Evolutionary conservation across 257 asterid species (phyloP), one percentile per base, ranked within the genome.

Genomic region (Ocimum tenuiflorum): DNA sequence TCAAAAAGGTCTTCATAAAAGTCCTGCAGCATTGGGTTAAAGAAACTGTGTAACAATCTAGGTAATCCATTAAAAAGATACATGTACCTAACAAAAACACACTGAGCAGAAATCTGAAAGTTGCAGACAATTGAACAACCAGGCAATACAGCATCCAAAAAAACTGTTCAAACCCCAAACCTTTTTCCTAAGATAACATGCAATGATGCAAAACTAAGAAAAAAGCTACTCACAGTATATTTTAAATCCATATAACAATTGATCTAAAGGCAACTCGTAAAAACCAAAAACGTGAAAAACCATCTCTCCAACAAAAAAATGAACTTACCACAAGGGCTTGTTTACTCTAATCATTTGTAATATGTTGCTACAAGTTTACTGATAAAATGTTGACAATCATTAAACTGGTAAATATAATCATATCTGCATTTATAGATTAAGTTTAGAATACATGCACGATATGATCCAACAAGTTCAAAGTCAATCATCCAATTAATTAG

Each of bases 1-100:
- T 89, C 98, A 57, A 92, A 92, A 43, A 92, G 80, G 73, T 92
- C 99, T 77, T 92, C 99, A 70, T 84, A 92, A 42, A 92, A 92
- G 48, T 92, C 96, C 98, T 92, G 65, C 75, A 77, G 17, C 63
- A 66, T 31, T 64, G 50, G 14, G 52, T 23, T 17, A 51, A 71
- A 9, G 31, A 50, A 52, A 39, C 8, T 15, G 7, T 20, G 11
- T 22, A 60, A 46, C 31, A 1, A 27, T 27, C 2, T 27, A 2
- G 4, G 31, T 14, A 46, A n/a, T 18, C 41, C 19, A 0, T 4
- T 4, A 29, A 52, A 56, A 69, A 51, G 35, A 12, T 27, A 70
- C 13, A 24, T 18, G 22, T 0, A 60, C n/a, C 3, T 12, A 45
- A 2, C 2, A 3, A 3, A 69, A 1, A 14, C 13, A 0, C 3